Conservation (phyloP, 148 eudicot species). For the Nepenthes gracilis region DNA sequence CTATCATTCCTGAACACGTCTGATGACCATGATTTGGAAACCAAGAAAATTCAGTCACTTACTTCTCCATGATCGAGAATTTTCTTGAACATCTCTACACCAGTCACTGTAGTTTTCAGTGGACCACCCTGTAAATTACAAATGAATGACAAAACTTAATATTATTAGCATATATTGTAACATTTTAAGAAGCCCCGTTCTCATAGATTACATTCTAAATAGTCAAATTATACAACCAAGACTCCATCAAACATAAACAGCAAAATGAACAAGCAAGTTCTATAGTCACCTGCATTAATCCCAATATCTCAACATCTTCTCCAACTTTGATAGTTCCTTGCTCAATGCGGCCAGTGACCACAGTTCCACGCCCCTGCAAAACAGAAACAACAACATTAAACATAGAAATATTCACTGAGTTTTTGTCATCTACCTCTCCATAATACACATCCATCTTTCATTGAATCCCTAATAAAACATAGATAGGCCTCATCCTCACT, state of each 20-base stretch:
- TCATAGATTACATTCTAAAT: too few relatives aligned
- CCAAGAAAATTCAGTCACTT: conserved; percentile 13
- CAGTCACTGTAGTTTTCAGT: conserved; percentile 72
- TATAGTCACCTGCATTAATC: conserved; percentile 60
- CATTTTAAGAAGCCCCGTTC: too few relatives aligned
- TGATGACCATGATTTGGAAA: conserved; percentile 5
- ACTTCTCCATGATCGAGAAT: conserved; percentile 78
- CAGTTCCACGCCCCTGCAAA: conserved; percentile 93
- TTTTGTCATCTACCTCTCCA: too few relatives aligned
- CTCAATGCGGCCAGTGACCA: conserved; percentile 94
- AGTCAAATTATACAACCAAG: too few relatives aligned
- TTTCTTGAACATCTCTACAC: conserved; percentile 99
- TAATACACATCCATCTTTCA: too few relatives aligned
- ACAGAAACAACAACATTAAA: not conserved
- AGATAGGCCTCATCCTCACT: too few relatives aligned
- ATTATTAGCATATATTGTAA: not conserved
- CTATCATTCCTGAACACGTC: not conserved
- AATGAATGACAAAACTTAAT: not conserved
- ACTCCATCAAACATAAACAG: not conserved
- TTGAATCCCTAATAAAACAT: too few relatives aligned
- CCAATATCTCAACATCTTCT: conserved; percentile 84
- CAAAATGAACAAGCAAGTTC: not conserved
- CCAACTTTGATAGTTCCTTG: conserved; percentile 90
- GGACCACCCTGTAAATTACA: conserved; percentile 45
- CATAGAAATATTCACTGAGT: not conserved